Evolutionary conservation across 2,329 filamentous ascomycete genomes (phyloP).

Genomic region (Cladosporium sp.): DNA sequence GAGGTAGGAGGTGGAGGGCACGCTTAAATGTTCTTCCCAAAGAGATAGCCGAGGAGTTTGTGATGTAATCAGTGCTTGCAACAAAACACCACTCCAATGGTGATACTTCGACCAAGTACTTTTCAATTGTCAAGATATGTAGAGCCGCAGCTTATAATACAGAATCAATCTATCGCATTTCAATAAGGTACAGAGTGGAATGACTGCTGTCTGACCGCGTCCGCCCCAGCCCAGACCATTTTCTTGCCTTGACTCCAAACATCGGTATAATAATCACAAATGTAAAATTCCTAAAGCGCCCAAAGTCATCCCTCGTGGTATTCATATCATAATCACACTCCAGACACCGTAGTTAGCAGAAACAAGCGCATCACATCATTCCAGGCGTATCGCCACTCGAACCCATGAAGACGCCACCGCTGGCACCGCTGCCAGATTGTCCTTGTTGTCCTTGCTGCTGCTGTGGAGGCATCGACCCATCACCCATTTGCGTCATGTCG

Average conservation of each 20-base stretch:
- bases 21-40: background rate
- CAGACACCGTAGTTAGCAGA: background rate
- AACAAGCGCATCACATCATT: background rate
- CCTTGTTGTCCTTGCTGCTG: constrained; percentile 7
- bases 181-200: too few species aligned
- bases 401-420: background rate
- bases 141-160: too few species aligned
- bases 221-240: too few species aligned
- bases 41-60: background rate
- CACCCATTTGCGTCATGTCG: constrained; percentile 16
- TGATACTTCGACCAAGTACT: too few species aligned
- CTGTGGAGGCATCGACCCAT: constrained; percentile 23
- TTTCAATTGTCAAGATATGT: too few species aligned
- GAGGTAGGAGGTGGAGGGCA: background rate
- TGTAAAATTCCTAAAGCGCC: too few species aligned
- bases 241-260: too few species aligned
- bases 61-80: too few species aligned
- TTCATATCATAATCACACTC: background rate
- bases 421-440: background rate
- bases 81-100: too few species aligned
- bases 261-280: too few species aligned
- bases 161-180: too few species aligned
- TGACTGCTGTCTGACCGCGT: too few species aligned
- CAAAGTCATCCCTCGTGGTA: background rate
- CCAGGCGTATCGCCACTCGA: background rate